These are phyloP conservation scores for Pontederia crassipes DNA, from an alignment of 176 grass and related monocot genomes.

Conservation along the genomic window DNA sequence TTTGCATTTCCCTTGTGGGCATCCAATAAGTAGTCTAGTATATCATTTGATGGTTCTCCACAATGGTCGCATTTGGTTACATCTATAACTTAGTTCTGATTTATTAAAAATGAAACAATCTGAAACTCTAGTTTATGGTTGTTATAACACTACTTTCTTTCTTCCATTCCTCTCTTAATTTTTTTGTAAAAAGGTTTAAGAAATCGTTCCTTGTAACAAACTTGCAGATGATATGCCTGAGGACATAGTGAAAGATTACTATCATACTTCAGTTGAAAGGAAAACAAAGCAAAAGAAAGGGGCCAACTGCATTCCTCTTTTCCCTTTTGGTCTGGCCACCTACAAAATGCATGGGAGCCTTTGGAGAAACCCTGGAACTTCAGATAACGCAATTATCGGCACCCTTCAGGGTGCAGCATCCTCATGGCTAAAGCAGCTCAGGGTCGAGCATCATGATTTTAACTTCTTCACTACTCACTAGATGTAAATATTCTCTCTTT, in stretches of 20 bases:
- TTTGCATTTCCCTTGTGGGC: no score
- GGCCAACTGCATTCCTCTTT: constrained; percentile 16
- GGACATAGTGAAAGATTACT: not conserved
- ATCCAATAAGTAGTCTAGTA: no score
- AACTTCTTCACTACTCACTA: constrained; percentile 44
- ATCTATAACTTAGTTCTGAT: not conserved
- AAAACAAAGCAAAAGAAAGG: not conserved
- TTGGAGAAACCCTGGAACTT: constrained; percentile 34
- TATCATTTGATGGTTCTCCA: no score
- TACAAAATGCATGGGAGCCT: constrained; percentile 42
- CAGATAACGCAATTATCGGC: not conserved
- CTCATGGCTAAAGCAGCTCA: constrained; percentile 73
- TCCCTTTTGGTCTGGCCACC: constrained; percentile 47
- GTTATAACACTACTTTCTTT: not conserved
- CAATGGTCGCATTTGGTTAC: no score
- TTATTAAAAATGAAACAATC: not conserved
- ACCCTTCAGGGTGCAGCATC: constrained; percentile 32
- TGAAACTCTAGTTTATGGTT: not conserved
- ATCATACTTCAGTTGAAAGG: not conserved
- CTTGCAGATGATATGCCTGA: constrained; percentile 22
- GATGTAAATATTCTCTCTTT: not conserved
- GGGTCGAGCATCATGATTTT: constrained; percentile 55
- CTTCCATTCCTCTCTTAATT: not conserved
- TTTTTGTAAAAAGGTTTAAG: not conserved
- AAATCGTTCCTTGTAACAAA: not conserved